Base-by-base conservation (phyloP, 2,329 filamentous ascomycete species). In the Fusarium buharicum region DNA sequence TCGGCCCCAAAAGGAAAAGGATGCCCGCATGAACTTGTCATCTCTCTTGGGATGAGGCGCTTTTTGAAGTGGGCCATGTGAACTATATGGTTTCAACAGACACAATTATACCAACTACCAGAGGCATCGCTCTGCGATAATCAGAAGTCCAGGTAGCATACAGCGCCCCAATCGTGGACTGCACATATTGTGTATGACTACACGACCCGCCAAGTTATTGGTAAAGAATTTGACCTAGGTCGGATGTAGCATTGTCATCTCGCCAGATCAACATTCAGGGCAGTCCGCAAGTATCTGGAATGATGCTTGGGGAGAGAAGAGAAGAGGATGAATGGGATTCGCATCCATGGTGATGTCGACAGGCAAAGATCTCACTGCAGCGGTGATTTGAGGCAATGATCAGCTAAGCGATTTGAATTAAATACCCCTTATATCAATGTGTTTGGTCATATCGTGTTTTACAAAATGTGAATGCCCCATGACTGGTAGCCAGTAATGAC, bases 11-110 rank as follows among this genome's bases (percentile, higher is more conserved):
- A 59, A 63, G 36, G 52, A 48, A 8, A 59, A 67, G 24, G 68
- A 70, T 17, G 63, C 69, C 1, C 55, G 69, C 13, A 72, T 72
- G 68, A 56, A 67, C 18, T 38, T 72, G 20, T 54, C 68, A 9
- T 40, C 70, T 37, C 62, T 72, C 14, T 38, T 72, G 30, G 60
- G 43, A 11, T 70, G 28, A 57, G 33, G 5, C 4, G 14, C 17
- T 28, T 6, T 28, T 11, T 10, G 14, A 33, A 47, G n/a, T 28
- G 12, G 28, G 12, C 14, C 31, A 13, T n/a, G 13, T 16, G 14
- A 12, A 49, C 14, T n/a, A 31, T 18, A 14, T 18, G 34, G 12
- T 7, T 38, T 18, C 34, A 18, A 36, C 16, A 18, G 34, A 38
- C 10, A 28, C 13, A 24, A 37, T 14, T 31, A 31, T 24, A 49